phyloP scores from a whole-genome alignment of 2,329 filamentous ascomycete species.

The Fragosphaeria purpurea region DNA sequence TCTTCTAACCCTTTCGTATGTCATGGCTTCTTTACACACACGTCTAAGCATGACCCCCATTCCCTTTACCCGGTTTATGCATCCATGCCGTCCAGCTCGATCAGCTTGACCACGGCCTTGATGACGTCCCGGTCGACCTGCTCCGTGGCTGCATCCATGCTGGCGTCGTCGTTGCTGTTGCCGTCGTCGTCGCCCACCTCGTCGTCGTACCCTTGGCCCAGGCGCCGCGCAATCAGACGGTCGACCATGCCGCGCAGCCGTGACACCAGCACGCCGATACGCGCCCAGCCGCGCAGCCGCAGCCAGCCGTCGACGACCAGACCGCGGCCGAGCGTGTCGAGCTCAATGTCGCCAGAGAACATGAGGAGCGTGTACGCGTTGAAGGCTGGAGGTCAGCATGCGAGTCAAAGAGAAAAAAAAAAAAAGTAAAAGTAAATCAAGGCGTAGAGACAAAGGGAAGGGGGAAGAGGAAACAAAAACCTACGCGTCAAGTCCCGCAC shows the following conservation, averaged over 20 bases:
- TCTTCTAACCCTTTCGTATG: too few relatives aligned
- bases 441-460: constrained; percentile 40
- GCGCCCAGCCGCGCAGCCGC: constrained; percentile 76
- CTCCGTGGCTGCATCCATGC: constrained; percentile 26
- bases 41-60: too few relatives aligned
- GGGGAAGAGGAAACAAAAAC: constrained; percentile 77
- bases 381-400: constrained; percentile 50
- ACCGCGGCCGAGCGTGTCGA: constrained; percentile 81
- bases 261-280: constrained; percentile 82
- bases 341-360: constrained; percentile 75
- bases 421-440: neutral
- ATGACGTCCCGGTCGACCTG: constrained; percentile 58
- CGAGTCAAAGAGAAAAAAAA: constrained; percentile 8
- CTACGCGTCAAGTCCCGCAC: constrained; percentile 80
- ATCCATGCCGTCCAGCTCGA: constrained; percentile 85
- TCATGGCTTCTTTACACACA: too few relatives aligned
- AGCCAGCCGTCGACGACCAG: constrained; percentile 90
- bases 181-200: neutral
- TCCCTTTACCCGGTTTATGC: constrained; percentile 24
- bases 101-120: constrained; percentile 63
- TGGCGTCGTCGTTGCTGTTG: neutral
- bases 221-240: constrained; percentile 66
- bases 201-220: constrained; percentile 61
- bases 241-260: constrained; percentile 80
- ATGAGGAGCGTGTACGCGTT: constrained; percentile 82